These are phyloP conservation scores for Pseudozyma flocculosa DNA, from an alignment of 1,284 basidiomycete genomes.

Conservation along the genomic window DNA sequence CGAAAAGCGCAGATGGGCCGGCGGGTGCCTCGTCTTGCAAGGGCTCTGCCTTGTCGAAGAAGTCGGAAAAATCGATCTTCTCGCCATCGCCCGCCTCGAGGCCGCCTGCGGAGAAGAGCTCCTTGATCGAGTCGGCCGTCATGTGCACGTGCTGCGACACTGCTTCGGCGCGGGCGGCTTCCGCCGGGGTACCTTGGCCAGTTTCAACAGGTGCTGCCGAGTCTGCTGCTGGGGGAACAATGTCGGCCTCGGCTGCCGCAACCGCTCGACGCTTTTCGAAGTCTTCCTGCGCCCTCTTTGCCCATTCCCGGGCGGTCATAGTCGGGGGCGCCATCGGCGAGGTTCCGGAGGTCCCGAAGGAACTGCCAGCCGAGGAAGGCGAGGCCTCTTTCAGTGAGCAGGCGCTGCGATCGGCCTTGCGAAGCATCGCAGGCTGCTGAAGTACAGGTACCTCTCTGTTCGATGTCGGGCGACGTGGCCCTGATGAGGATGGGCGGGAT, in stretches of 20 bases:
- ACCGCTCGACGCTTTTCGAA: slow-evolving; percentile 25
- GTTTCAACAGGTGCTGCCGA: neutral
- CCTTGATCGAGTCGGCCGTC: slow-evolving; percentile 19
- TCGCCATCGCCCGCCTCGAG: slow-evolving; percentile 8
- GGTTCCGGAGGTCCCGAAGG: too few species aligned
- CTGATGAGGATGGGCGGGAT: too few species aligned
- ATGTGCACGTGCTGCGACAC: slow-evolving; percentile 16
- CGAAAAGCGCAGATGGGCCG: slow-evolving; percentile 32
- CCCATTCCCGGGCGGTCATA: slow-evolving; percentile 9
- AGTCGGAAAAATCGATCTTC: slow-evolving; percentile 9
- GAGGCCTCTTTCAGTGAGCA: too few species aligned
- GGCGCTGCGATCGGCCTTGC: too few species aligned
- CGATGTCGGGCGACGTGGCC: too few species aligned
- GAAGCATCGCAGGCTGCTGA: too few species aligned
- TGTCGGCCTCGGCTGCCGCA: slow-evolving; percentile 1
- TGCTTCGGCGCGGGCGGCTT: slow-evolving; percentile 9
- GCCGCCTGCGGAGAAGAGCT: slow-evolving; percentile 28
- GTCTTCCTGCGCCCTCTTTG: slow-evolving; percentile 22
- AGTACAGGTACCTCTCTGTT: too few species aligned
- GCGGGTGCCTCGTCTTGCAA: neutral
- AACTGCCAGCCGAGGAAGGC: too few species aligned
- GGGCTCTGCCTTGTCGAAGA: slow-evolving; percentile 22
- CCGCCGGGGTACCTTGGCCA: too few species aligned
- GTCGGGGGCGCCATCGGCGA: too few species aligned
- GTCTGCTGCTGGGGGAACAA: neutral